Evolutionary conservation across 345 rosid species (phyloP).

Genomic region (Gossypium arboreum): DNA sequence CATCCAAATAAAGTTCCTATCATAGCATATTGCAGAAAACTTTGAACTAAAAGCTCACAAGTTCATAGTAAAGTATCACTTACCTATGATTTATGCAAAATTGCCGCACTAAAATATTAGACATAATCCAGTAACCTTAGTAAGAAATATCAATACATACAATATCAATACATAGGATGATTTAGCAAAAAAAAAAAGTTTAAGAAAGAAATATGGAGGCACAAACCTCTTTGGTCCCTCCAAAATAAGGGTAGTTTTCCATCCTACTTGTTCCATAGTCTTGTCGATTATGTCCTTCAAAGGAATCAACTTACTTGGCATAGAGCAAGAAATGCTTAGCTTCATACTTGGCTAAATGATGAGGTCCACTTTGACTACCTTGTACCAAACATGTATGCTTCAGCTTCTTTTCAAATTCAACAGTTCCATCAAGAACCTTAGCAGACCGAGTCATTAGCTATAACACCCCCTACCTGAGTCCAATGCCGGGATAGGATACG

Average conservation of each 20-base stretch:
- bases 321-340: conserved; percentile 86
- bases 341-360: conserved; percentile 87
- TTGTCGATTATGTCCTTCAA: conserved; percentile 86
- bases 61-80: too few species aligned
- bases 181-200: not conserved
- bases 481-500: too few species aligned
- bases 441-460: conserved; percentile 47
- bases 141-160: not conserved
- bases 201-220: conserved; percentile 13
- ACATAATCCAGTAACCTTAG: not conserved
- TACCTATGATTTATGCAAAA: too few species aligned
- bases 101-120: not conserved
- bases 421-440: conserved; percentile 55
- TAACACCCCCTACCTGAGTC: too few species aligned
- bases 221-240: conserved; percentile 61
- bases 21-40: conserved; percentile 7
- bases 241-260: conserved; percentile 58
- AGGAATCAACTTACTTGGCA: conserved; percentile 83
- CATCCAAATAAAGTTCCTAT: conserved; percentile 52
- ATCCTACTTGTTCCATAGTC: conserved; percentile 76
- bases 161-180: conserved; percentile 6
- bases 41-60: not conserved
- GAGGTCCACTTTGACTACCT: conserved; percentile 81
- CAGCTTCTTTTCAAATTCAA: conserved; percentile 68
- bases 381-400: conserved; percentile 64